Evolutionary conservation across 108 stramenopile genomes (phyloP).

Genomic region (Conticribra guillardii): DNA sequence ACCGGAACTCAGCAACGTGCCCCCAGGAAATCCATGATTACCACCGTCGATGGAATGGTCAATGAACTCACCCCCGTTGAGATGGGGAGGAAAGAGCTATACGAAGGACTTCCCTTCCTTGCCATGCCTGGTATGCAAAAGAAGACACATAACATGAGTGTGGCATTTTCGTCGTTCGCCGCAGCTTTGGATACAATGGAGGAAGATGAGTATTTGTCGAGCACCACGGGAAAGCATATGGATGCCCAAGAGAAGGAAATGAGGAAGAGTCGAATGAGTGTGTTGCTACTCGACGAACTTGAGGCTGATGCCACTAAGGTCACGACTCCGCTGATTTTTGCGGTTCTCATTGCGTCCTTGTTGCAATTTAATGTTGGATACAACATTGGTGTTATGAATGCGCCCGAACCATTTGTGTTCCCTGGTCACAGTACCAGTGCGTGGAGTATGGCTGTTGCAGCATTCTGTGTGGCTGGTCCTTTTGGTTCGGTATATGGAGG

Average conservation of each 20-base stretch:
- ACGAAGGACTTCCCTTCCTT: slow-evolving; percentile 79
- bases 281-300: slow-evolving; percentile 84
- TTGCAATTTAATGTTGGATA: slow-evolving; percentile 64
- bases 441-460: slow-evolving; percentile 87
- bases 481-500: slow-evolving; percentile 69
- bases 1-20: slow-evolving; percentile 16
- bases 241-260: slow-evolving; percentile 55
- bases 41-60: slow-evolving; percentile 32
- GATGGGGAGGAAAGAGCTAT: slow-evolving; percentile 83
- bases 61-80: slow-evolving; percentile 61
- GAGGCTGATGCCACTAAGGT: slow-evolving; percentile 81
- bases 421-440: slow-evolving; percentile 73
- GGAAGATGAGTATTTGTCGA: slow-evolving; percentile 42
- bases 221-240: slow-evolving; percentile 40
- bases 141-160: slow-evolving; percentile 61
- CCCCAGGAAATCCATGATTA: slow-evolving; percentile 31
- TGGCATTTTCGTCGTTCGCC: slow-evolving; percentile 80
- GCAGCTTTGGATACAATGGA: slow-evolving; percentile 75
- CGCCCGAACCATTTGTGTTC: slow-evolving; percentile 82
- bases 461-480: slow-evolving; percentile 85
- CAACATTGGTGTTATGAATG: slow-evolving; percentile 88
- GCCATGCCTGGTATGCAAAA: slow-evolving; percentile 87
- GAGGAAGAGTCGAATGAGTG: slow-evolving; percentile 60
- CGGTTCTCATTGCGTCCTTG: slow-evolving; percentile 60
- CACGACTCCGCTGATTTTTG: slow-evolving; percentile 85